These are phyloP conservation scores for Diplocarpon rosae DNA, from an alignment of 2,329 filamentous ascomycete species.

Conservation along the genomic window DNA sequence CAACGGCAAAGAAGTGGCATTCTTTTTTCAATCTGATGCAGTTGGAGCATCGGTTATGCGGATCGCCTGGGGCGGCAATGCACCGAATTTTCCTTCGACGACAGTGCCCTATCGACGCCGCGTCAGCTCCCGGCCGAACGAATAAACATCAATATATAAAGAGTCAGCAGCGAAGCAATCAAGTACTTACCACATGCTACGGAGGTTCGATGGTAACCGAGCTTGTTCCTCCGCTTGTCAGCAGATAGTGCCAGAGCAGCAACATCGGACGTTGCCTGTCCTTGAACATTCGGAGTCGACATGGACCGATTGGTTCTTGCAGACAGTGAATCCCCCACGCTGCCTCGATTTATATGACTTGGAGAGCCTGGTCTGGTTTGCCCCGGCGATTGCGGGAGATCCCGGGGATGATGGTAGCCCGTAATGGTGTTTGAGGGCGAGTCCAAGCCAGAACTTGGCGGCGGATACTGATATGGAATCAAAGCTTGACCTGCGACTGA, in stretches of 20 bases:
- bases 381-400: slow-evolving; percentile 16
- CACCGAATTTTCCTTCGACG: slow-evolving; percentile 90
- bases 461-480: slow-evolving; percentile 25
- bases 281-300: slow-evolving; percentile 38
- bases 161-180: background rate
- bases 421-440: slow-evolving; percentile 22
- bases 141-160: too few species aligned
- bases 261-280: slow-evolving; percentile 28
- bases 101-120: slow-evolving; percentile 62
- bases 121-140: background rate
- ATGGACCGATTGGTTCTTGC: slow-evolving; percentile 35
- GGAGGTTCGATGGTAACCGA: slow-evolving; percentile 90
- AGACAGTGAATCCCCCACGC: slow-evolving; percentile 14
- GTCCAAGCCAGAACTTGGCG: slow-evolving; percentile 19
- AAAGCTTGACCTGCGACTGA: slow-evolving; percentile 16
- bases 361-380: slow-evolving; percentile 16
- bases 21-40: slow-evolving; percentile 92
- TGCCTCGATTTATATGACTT: slow-evolving; percentile 12
- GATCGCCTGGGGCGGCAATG: slow-evolving; percentile 61
- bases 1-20: slow-evolving; percentile 84
- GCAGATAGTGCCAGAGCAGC: slow-evolving; percentile 30
- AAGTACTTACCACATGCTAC: slow-evolving; percentile 80
- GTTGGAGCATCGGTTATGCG: slow-evolving; percentile 72
- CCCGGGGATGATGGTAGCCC: slow-evolving; percentile 21
- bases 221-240: slow-evolving; percentile 73